Conservation (phyloP, 2,329 filamentous ascomycete genomes). For the Penicillium polonicum region DNA sequence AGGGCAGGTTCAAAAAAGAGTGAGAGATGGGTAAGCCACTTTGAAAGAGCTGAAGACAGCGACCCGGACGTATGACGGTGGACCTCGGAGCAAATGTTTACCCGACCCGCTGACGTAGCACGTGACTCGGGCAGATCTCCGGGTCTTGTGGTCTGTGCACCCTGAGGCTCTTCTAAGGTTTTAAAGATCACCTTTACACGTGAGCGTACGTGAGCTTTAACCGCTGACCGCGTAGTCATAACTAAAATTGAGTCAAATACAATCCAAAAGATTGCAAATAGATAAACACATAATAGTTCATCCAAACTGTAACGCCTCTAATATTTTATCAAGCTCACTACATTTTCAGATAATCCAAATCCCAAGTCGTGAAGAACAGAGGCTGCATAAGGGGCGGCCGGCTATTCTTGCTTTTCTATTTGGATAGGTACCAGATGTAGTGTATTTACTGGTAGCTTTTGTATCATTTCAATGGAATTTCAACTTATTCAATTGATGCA, state of each 20-base stretch:
- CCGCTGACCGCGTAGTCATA: neutral
- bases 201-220: neutral
- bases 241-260: neutral
- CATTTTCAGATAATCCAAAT: neutral
- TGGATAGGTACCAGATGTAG: neutral
- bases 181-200: neutral
- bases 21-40: neutral
- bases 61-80: constrained; percentile 1
- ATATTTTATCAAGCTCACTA: neutral
- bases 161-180: neutral
- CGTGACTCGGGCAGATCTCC: neutral
- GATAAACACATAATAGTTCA: neutral
- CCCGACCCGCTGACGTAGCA: neutral
- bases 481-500: neutral
- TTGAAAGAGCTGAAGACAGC: neutral
- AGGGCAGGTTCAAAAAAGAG: neutral
- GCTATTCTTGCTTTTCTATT: neutral
- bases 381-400: neutral
- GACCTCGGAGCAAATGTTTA: constrained; percentile 1
- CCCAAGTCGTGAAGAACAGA: neutral
- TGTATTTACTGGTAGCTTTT: neutral
- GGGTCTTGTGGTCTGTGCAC: neutral
- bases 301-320: neutral
- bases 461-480: no score
- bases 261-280: neutral